Evolutionary conservation across 768 basidiomycete species (phyloP), one percentile per base, ranked within the genome.

Genomic region (Lentinula edodes): DNA sequence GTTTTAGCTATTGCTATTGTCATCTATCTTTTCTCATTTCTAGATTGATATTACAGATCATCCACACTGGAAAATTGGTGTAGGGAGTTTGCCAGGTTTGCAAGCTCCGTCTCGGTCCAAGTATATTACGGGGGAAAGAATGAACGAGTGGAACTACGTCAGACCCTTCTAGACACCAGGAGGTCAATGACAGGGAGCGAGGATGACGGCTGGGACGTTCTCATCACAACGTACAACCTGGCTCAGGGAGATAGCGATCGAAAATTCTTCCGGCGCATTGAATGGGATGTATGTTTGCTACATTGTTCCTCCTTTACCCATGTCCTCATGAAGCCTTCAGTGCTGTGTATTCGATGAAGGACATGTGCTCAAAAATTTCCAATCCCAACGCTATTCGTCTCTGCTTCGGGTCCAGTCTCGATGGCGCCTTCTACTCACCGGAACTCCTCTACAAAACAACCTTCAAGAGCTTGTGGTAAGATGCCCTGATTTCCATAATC

Each of bases 1-100:
- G 35, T 43, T 50, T 20, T 2, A 48, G 18, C 48, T 32, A 16
- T 18, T 9, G 45, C 46, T 32, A 16, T 18, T 9, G 45, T 45
- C 38, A 42, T 43, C 18, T 58, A 61, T 63, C 61, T 62, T 59
- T 53, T 62, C 28, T 28, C 3, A 28, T 4, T 53, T 62, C 55
- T 48, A 16, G 51, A 28, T 46, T 57, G 12, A 12, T 43, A 45
- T 10, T 60, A 9, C 64, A 95, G 93, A 35, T 93, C 96, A 3
- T 98, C 96, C 3, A 98, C 95, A 0, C 77, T 98, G 28, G 97
- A 99, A 73, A 99, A 99, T 69, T 99, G 97, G 97, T 91, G 93
- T 72, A 84, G 97, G 66, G 97, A 99, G 74, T 98, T 99, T 69
- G 83, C 86, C 28, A 86, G 87, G 38, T 99, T 99, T 68, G 91